Evolutionary conservation across 371 early-diverging fungal genomes (phyloP).

Genomic region (Mucor lusitanicus): DNA sequence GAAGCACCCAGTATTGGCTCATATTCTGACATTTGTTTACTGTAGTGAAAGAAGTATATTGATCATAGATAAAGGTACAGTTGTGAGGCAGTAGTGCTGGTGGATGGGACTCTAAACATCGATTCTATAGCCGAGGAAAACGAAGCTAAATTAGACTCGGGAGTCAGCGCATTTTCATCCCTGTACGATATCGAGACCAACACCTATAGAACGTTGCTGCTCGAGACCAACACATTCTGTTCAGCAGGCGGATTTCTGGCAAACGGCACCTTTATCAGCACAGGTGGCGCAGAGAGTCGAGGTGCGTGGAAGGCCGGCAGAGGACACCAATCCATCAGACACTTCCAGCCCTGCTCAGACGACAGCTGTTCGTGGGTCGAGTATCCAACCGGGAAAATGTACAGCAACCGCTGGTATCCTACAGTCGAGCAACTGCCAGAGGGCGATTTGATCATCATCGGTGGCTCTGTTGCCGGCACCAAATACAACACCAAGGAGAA

Average conservation of each 20-base stretch:
- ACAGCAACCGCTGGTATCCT: slow-evolving; percentile 60
- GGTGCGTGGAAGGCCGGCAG: slow-evolving; percentile 43
- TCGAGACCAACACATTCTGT: slow-evolving; percentile 66
- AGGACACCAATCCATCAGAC: slow-evolving; percentile 60
- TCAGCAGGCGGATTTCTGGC: slow-evolving; percentile 61
- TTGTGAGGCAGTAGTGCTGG: not conserved
- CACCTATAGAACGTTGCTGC: slow-evolving; percentile 41
- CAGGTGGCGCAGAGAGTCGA: slow-evolving; percentile 58
- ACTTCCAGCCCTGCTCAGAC: slow-evolving; percentile 51
- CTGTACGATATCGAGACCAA: slow-evolving; percentile 56
- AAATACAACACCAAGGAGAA: slow-evolving; percentile 53
- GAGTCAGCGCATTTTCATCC: slow-evolving; percentile 51
- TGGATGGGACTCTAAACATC: not conserved
- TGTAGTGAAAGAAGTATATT: slow-evolving; percentile 44
- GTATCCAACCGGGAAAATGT: slow-evolving; percentile 39
- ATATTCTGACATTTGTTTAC: slow-evolving; percentile 7
- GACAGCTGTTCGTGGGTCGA: slow-evolving; percentile 48
- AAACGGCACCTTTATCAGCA: slow-evolving; percentile 62
- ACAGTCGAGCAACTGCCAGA: slow-evolving; percentile 61
- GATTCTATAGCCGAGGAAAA: slow-evolving; percentile 41
- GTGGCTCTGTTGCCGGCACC: slow-evolving; percentile 55
- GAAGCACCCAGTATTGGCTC: not conserved
- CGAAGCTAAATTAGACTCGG: slow-evolving; percentile 51
- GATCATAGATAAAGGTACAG: slow-evolving; percentile 48
- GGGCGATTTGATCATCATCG: slow-evolving; percentile 57